Conservation (phyloP, 2,329 filamentous ascomycete genomes). For the Pseudogymnoascus sp. region DNA sequence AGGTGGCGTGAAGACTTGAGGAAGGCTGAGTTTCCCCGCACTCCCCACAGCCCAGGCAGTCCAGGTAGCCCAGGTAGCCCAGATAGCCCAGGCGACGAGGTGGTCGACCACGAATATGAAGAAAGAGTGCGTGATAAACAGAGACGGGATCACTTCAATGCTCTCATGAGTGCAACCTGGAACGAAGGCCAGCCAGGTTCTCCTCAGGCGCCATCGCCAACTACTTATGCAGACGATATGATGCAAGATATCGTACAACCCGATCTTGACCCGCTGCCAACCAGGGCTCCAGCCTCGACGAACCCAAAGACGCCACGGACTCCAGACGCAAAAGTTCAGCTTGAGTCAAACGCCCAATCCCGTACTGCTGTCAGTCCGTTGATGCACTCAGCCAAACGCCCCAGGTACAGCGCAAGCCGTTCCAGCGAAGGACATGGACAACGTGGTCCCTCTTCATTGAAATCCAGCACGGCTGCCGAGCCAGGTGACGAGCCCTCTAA, state of each 20-base stretch:
- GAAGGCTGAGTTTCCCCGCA: slow-evolving; percentile 44
- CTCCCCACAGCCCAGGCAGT: slow-evolving; percentile 21
- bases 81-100: slow-evolving; percentile 19
- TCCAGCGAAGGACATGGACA: slow-evolving; percentile 18
- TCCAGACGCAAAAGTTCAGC: not conserved
- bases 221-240: not conserved
- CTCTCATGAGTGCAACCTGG: slow-evolving; percentile 50
- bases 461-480: slow-evolving; percentile 7
- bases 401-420: slow-evolving; percentile 18
- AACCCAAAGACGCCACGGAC: not conserved
- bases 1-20: slow-evolving; percentile 71
- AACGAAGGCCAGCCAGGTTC: slow-evolving; percentile 57
- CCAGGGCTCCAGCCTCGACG: not conserved
- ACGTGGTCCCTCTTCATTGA: slow-evolving; percentile 25
- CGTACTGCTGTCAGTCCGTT: not conserved
- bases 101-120: slow-evolving; percentile 23
- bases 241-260: not conserved
- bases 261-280: not conserved
- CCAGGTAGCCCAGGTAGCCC: slow-evolving; percentile 20
- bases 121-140: slow-evolving; percentile 25
- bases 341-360: not conserved
- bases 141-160: slow-evolving; percentile 42
- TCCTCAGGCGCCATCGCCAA: slow-evolving; percentile 30
- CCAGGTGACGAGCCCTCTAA: slow-evolving; percentile 15
- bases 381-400: slow-evolving; percentile 18